A percentile compares a stretch with the other conserved stretches of the same genome.
These are phyloP conservation scores for Erythrobasidium yunnanense DNA, from an alignment of 768 basidiomycete genomes.

Conservation along the genomic window DNA sequence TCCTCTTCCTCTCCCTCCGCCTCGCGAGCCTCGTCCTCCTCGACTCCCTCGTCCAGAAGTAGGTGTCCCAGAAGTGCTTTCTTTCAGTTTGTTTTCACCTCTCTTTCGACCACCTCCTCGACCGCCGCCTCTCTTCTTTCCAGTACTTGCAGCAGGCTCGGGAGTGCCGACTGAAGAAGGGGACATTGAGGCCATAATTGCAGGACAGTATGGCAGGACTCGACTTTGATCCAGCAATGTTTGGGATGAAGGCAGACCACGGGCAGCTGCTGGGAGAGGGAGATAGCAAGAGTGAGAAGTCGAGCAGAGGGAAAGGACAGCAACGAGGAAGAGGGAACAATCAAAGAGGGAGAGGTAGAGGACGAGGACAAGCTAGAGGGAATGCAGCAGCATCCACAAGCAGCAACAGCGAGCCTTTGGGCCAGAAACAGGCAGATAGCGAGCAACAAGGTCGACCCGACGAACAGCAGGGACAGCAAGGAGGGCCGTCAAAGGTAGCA, in stretches of 20 bases:
- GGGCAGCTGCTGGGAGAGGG: neutral
- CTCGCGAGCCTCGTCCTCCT: neutral
- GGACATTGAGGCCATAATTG: constrained; percentile 14
- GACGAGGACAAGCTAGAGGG: neutral
- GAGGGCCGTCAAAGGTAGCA: too few relatives aligned
- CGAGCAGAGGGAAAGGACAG: neutral
- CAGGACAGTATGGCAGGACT: neutral
- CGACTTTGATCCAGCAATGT: constrained; percentile 24
- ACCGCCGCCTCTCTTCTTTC: too few relatives aligned
- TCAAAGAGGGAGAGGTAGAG: constrained; percentile 3
- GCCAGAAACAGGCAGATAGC: neutral
- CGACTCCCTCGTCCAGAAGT: neutral
- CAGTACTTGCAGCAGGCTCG: neutral
- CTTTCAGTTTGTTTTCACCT: neutral
- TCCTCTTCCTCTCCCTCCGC: neutral
- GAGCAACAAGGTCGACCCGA: too few relatives aligned
- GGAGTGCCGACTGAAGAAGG: neutral
- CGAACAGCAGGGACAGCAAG: too few relatives aligned
- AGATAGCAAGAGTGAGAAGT: neutral
- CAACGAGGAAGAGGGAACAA: constrained; percentile 4
- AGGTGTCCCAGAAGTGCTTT: neutral
- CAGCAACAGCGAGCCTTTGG: neutral
- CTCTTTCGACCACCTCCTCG: neutral
- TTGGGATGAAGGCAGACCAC: constrained; percentile 23
- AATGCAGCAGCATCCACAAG: too few relatives aligned